Conservation (phyloP, 495 filamentous ascomycete species). For the Trichocladium uniseriatum region DNA sequence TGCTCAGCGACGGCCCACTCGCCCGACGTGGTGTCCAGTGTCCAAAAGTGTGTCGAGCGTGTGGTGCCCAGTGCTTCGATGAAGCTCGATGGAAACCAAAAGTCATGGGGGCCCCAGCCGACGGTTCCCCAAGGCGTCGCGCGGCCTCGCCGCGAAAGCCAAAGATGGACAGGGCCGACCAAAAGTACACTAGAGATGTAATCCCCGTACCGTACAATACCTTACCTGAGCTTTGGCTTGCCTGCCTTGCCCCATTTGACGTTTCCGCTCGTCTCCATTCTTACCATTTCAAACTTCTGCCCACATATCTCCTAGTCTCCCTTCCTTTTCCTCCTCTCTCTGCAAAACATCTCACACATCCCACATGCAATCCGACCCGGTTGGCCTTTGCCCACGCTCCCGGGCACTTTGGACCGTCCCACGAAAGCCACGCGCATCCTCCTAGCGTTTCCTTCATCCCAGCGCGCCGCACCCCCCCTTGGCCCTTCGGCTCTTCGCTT, state of each 20-base stretch:
- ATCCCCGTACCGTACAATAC: slow-evolving; percentile 8
- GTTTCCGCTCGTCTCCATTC: slow-evolving; percentile 31
- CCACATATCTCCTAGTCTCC: slow-evolving; percentile 22
- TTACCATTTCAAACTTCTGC: slow-evolving; percentile 21
- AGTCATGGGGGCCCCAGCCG: slow-evolving; percentile 1
- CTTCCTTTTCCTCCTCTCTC: slow-evolving; percentile 20
- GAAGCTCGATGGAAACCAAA: slow-evolving; percentile 9
- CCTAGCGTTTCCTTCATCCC: not conserved
- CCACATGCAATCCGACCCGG: slow-evolving; percentile 14
- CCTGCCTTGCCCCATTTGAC: slow-evolving; percentile 20
- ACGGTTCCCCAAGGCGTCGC: slow-evolving; percentile 6
- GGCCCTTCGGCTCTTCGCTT: not conserved
- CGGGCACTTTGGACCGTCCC: not conserved
- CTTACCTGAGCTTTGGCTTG: slow-evolving; percentile 12
- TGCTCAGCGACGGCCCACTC: slow-evolving; percentile 7
- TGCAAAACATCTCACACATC: slow-evolving; percentile 13
- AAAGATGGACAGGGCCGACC: slow-evolving; percentile 2
- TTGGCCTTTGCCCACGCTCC: slow-evolving; percentile 13
- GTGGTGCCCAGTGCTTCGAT: not conserved
- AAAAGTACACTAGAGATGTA: slow-evolving; percentile 9
- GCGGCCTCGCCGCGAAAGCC: slow-evolving; percentile 14
- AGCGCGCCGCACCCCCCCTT: not conserved
- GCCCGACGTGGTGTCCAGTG: slow-evolving; percentile 7
- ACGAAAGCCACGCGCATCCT: not conserved
- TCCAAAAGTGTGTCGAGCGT: not conserved